Percentiles rank a stretch among this genome's conserved stretches.
These are phyloP conservation scores for Pythium dissimile DNA, from an alignment of 352 stramenopile species.

Conservation along the genomic window DNA sequence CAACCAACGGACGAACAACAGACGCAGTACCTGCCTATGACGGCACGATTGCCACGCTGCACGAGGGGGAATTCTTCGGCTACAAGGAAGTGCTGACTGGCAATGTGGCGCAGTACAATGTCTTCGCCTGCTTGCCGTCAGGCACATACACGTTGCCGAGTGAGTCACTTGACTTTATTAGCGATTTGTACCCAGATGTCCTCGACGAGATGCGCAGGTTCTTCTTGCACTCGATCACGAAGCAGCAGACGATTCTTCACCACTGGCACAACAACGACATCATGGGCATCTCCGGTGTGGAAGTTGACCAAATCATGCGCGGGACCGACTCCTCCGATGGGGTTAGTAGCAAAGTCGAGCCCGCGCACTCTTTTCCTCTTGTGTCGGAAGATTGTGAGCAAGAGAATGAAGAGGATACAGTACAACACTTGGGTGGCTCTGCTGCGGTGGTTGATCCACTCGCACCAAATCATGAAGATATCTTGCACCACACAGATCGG, in stretches of 20 bases:
- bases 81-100: slow-evolving; percentile 74
- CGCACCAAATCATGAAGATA: no score
- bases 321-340: slow-evolving; percentile 2
- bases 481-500: neutral
- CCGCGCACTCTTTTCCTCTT: slow-evolving; percentile 4
- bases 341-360: neutral
- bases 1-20: slow-evolving; percentile 19
- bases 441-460: no score
- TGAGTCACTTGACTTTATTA: slow-evolving; percentile 54
- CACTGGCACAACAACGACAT: slow-evolving; percentile 72
- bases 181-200: slow-evolving; percentile 48
- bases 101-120: slow-evolving; percentile 57
- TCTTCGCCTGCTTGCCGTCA: slow-evolving; percentile 53
- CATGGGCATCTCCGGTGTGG: slow-evolving; percentile 49
- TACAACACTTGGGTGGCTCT: no score
- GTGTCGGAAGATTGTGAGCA: slow-evolving; percentile 3
- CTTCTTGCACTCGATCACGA: slow-evolving; percentile 73
- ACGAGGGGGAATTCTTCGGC: slow-evolving; percentile 73
- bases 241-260: slow-evolving; percentile 66
- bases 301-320: slow-evolving; percentile 38
- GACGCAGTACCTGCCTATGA: slow-evolving; percentile 28
- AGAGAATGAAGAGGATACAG: neutral
- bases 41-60: slow-evolving; percentile 59
- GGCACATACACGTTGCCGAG: slow-evolving; percentile 63
- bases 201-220: slow-evolving; percentile 64